These are phyloP conservation scores for Phialophora tarda DNA, from an alignment of 2,329 filamentous ascomycete genomes.

Conservation along the genomic window DNA sequence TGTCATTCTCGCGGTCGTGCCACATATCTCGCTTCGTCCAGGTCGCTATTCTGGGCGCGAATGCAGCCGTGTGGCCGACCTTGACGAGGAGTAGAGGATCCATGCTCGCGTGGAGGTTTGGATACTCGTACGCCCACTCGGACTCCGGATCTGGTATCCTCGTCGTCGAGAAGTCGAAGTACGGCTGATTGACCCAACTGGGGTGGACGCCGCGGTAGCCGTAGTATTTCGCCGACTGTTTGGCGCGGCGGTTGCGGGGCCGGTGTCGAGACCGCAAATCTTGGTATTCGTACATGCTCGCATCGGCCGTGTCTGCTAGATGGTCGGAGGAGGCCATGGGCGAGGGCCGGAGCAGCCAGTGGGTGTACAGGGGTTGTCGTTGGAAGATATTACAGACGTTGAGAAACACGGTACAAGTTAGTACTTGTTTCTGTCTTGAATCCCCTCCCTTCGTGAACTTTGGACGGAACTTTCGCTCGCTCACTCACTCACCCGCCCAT, in stretches of 20 bases:
- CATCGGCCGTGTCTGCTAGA: neutral
- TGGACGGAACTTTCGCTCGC: neutral
- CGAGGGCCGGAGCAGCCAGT: too few relatives aligned
- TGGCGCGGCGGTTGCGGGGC: slow-evolving; percentile 24
- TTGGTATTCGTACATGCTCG: neutral
- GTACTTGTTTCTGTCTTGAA: neutral
- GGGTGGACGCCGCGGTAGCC: slow-evolving; percentile 34
- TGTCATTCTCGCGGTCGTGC: slow-evolving; percentile 20
- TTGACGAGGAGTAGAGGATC: slow-evolving; percentile 7
- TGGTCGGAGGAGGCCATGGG: neutral
- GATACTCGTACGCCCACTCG: neutral
- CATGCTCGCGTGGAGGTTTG: neutral
- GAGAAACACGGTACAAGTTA: neutral
- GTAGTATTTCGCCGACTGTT: slow-evolving; percentile 34
- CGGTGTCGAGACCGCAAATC: slow-evolving; percentile 30
- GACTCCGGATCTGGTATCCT: neutral
- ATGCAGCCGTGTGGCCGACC: neutral
- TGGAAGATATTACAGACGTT: neutral
- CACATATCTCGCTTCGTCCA: slow-evolving; percentile 35
- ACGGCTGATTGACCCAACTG: slow-evolving; percentile 32
- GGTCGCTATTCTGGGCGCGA: slow-evolving; percentile 4
- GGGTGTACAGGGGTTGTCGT: too few relatives aligned
- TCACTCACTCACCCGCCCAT: neutral
- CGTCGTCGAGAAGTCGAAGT: neutral
- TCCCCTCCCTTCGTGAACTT: neutral